Conservation (phyloP, 169 alveolate genomes). For the Blepharisma undulans region DNA sequence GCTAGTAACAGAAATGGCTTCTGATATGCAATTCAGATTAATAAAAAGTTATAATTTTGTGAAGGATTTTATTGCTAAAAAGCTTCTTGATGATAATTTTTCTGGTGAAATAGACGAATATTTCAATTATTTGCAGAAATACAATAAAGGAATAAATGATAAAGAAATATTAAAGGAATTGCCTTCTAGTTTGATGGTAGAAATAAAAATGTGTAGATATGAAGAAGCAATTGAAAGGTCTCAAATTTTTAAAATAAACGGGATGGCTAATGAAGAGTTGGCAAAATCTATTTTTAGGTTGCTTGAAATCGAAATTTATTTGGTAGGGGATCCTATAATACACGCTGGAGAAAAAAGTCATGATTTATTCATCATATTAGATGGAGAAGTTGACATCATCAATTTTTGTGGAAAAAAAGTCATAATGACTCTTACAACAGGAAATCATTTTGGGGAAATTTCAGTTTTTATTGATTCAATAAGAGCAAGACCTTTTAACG, state of each 20-base stretch:
- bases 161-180: constrained; percentile 34
- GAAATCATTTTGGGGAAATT: constrained; percentile 34
- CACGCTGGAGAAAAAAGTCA: constrained; percentile 45
- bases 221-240: constrained; percentile 44
- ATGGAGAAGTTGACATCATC: constrained; percentile 54
- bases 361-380: constrained; percentile 46
- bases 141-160: constrained; percentile 45
- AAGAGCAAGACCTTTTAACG: background rate
- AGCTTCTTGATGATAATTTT: background rate
- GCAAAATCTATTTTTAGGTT: constrained; percentile 44
- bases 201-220: constrained; percentile 39
- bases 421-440: background rate
- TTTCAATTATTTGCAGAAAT: constrained; percentile 51
- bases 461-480: background rate
- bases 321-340: constrained; percentile 47
- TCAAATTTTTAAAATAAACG: constrained; percentile 44
- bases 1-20: constrained; percentile 42
- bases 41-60: constrained; percentile 45
- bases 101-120: constrained; percentile 8
- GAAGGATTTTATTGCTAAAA: constrained; percentile 29
- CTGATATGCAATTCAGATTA: constrained; percentile 9
- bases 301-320: constrained; percentile 44
- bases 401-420: constrained; percentile 6
- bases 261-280: constrained; percentile 36
- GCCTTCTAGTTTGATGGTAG: constrained; percentile 43